Evolutionary conservation across 2,329 filamentous ascomycete genomes (phyloP), one percentile per base, ranked within the genome.

Genomic region (Trichoderma pleuroti): DNA sequence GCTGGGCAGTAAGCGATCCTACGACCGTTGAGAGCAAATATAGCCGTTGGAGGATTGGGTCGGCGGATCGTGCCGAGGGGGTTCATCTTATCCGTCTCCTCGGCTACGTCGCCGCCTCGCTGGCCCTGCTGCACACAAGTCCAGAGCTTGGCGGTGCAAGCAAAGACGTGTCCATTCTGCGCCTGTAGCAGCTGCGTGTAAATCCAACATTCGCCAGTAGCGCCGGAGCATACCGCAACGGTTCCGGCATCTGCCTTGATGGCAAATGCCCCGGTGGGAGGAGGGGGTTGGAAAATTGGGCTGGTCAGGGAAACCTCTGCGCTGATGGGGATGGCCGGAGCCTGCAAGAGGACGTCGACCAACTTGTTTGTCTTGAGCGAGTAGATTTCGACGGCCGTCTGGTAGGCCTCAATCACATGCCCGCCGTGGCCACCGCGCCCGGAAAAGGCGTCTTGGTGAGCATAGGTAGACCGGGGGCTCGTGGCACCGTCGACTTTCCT

Each of bases 81-180:
- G 46, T 79, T 79, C 46, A 72, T 73, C 70, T 82, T 81, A 72
- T 85, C 84, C 18, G 78, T 74, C 72, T 88, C 86, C 71, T 85
- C 82, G 1, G 81, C 75, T 30, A 82, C 78, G 34, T 87, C 84
- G 16, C 56, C 28, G 28, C 82, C 82, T 71, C 85, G 84, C 21
- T 83, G 80, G 34, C 83, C 82, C 74, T 89, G 87, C 77, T 96
- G 93, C 32, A 97, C 84, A 57, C 90, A 91, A 0, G 96, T 98
- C 96, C 96, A 99, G 21, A 97, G 83, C 81, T 99, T 99, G 24
- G 91, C 94, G 69, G 96, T 85, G 76, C 94, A 98, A 46, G 81
- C 84, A 78, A 86, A 91, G 57, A 82, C 74, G 26, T 81, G 81
- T 1, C 80, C 77, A 26, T 86, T 86, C 60, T 82, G 80, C 1